Base-by-base conservation (phyloP, 306 rosid genomes). In the Trifolium fragiferum region DNA sequence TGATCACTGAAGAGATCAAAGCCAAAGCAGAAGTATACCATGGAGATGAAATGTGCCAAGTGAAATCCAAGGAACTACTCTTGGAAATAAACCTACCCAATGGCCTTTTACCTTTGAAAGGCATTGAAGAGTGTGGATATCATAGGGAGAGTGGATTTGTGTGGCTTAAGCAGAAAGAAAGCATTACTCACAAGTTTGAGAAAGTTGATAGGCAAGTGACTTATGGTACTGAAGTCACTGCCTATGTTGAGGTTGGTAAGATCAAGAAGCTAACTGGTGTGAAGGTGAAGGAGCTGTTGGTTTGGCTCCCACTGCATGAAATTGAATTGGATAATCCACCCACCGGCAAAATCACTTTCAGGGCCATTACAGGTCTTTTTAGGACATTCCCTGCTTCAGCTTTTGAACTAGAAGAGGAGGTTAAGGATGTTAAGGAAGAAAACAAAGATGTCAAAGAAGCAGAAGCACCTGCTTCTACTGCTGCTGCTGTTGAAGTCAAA, bases 221-320 rank as follows among this genome's bases (percentile, higher is more conserved):
- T 1, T 95, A 90, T 55, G 97, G 85, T 12, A 32, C 93, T 15
- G 97, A 92, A 51, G 96, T 92, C 58, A 87, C 98, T 1, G 99
- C 98, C 21, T 13, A 13, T 47, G 89, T 90, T 12, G 97, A 90
- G 83, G 18, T 27, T 3, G 85, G 86, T 57, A 95, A 78, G 89
- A 95, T 95, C 86, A 92, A 81, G 88, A 95, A 92, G 78, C 93
- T 95, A 1, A 95, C 88, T 1, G 99, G 99, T n/a, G 99, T 95
- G 65, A 90, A 90, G 84, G 76, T 87, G 30, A 95, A 92, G 84
- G 99, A 92, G 88, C 90, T 95, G 4, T 41, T 92, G 81, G 0
- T 95, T 30, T 95, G 99, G 99, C 20, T 95, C 5, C 14, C 92
- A 0, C 85, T 95, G 0, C 55, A 63, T 65, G 99, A 95, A 9